Evolutionary conservation across 2,329 filamentous ascomycete genomes (phyloP), one percentile per base, ranked within the genome.

Genomic region (Hirsutella minnesotensis): DNA sequence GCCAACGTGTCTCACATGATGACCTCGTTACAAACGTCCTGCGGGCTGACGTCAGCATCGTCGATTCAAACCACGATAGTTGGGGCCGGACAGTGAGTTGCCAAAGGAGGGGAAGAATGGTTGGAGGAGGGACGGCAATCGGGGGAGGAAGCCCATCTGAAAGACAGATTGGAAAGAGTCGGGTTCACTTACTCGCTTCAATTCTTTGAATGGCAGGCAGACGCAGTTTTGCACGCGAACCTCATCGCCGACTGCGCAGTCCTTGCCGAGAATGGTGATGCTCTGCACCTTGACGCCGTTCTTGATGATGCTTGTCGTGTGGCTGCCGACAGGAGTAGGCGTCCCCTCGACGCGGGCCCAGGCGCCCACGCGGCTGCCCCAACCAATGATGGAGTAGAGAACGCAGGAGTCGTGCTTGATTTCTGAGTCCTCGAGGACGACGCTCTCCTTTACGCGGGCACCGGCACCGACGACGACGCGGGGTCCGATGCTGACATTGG

Each of bases 261-360:
- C 92, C 73, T 96, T 95, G 60, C 90, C 90, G 49, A 98, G 66
- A 52, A 96, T 98, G 38, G 90, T 96, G 59, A 96, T 92, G 64
- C 87, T 94, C 73, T 96, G 92, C 41, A 98, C 92, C 73, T 96
- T 96, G 65, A 96, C 81, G 41, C 92, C 92, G 57, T 95, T 94
- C 78, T 95, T 96, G 64, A 96, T 75, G 56, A 96, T 88, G 66
- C 84, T 95, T 13, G 90, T 96, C 42, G 79, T 85, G 69, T 96
- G 90, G 69, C 84, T 95, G 41, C 76, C 81, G 43, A 86, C 79
- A 0, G 89, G 84, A 15, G 85, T 94, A 1, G 90, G 89, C 1
- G 88, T 95, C 43, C 92, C 92, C 66, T 98, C 92, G 21, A 98
- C 90, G 61, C 92, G 83, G 41, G 92, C 89, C 92, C 92, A 98